Base-by-base conservation (phyloP, 2,329 filamentous ascomycete genomes). In the Immersiporthe knoxdaviesiana region DNA sequence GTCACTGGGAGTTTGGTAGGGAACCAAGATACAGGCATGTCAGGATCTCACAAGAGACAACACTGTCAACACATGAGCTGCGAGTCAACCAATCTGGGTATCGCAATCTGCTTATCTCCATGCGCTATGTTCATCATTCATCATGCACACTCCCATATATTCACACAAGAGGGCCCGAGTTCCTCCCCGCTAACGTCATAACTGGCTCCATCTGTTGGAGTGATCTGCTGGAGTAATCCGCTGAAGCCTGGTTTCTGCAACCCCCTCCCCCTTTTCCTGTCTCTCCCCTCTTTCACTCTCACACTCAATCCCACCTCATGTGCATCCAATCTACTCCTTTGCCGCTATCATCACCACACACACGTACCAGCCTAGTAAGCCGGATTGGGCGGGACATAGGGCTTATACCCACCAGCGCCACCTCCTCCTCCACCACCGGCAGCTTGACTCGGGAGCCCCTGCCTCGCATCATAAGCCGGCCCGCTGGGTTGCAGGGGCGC, bases 371-470 rank as follows among this genome's bases (percentile, higher is more conserved):
- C 44, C 47, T 67, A 71, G 58, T 71, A 71, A 52, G 70, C 70
- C 63, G 63, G 65, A 18, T 67, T 70, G 69, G 81, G 84, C 3
- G 87, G 87, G 2, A 85, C 83, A 69, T 91, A 91, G 0, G 88
- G 84, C 76, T 86, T 89, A 73, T 90, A 90, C 76, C 88, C 86
- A 52, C 81, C 81, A 44, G 24, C 74, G 73, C 50, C 72, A 74
- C 71, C 65, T 73, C 35, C 69, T 39, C 56, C 72, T 56, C 69
- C 44, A 41, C 39, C 65, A 14, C 64, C 61, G 52, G 47, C 56
- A 52, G 68, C 69, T 76, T 87, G 82, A 72, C 84, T 86, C 4
- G 85, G 85, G 39, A 87, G 75, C 8, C 80, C 79, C 67, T 87
- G 82, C 30, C 86, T 79, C 7, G 84, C 78, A 73, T 88, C 84